A percentile compares a stretch with the other conserved stretches of the same genome.
Conservation (phyloP, 768 basidiomycete species). For the Lactarius trivialis region DNA sequence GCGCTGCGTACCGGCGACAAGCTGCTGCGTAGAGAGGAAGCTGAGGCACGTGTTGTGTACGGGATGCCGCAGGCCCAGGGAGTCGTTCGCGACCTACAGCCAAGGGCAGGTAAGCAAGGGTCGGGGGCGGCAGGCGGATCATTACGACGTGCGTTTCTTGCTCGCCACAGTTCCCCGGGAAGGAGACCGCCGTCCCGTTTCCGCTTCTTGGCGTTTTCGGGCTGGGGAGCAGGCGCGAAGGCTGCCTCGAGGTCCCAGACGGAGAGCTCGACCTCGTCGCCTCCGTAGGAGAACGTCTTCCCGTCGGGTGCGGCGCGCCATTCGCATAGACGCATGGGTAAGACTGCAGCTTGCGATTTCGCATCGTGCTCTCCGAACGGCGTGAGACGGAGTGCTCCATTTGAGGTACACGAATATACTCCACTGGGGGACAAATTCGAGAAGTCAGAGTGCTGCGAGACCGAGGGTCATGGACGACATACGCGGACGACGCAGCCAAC, state of each 20-base stretch:
- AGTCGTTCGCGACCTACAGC: conserved; percentile 61
- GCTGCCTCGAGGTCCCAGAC: conserved; percentile 69
- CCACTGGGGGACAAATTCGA: conserved; percentile 32
- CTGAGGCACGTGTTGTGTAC: conserved; percentile 66
- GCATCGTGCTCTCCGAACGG: conserved; percentile 25
- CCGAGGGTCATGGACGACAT: conserved; percentile 22
- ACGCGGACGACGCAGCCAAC: conserved; percentile 47
- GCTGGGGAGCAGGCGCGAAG: conserved; percentile 29
- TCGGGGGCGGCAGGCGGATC: background rate
- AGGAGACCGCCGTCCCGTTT: conserved; percentile 53
- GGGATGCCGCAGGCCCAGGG: conserved; percentile 68
- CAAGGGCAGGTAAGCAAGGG: background rate
- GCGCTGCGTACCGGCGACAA: conserved; percentile 66
- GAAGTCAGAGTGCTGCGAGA: background rate
- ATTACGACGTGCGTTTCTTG: conserved; percentile 56
- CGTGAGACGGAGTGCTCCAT: conserved; percentile 60
- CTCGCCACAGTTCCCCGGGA: conserved; percentile 76
- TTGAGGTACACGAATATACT: conserved; percentile 66
- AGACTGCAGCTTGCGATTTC: conserved; percentile 34
- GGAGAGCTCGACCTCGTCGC: conserved; percentile 80
- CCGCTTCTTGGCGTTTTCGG: conserved; percentile 42
- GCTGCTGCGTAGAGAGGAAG: conserved; percentile 48
- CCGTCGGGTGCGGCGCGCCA: conserved; percentile 54
- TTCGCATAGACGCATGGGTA: conserved; percentile 63
- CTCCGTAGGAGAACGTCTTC: conserved; percentile 69